phyloP scores from a whole-genome alignment of 345 rosid genomes.

The Corymbia maculata region DNA sequence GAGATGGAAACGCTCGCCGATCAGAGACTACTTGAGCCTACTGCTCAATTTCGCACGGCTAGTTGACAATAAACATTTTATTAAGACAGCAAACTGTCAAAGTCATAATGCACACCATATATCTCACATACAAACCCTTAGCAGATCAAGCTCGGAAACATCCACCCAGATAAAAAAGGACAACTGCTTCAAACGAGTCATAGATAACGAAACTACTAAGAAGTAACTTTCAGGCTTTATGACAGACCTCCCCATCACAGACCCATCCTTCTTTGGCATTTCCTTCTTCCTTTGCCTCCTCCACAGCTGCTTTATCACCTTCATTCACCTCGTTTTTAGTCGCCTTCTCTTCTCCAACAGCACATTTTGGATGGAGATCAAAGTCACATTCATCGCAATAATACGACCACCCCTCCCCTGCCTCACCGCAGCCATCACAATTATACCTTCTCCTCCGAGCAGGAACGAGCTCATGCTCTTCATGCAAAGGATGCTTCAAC shows the following conservation, averaged over 20 bases:
- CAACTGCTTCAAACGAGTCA: not conserved
- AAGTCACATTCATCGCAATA: slow-evolving; percentile 52
- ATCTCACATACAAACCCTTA: not conserved
- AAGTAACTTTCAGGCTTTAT: not conserved
- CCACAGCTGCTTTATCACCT: not conserved
- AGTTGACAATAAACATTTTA: not conserved
- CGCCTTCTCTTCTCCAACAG: slow-evolving; percentile 9
- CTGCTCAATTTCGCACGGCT: not conserved
- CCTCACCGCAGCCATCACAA: slow-evolving; percentile 1
- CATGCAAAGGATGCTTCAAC: slow-evolving; percentile 48
- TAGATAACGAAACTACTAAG: slow-evolving; percentile 12
- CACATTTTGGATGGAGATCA: slow-evolving; percentile 59
- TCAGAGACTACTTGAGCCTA: not conserved
- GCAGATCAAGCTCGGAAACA: not conserved
- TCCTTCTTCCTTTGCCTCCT: not conserved
- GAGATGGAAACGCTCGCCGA: not conserved
- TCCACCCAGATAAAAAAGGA: not conserved
- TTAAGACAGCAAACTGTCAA: not conserved
- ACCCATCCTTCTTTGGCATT: slow-evolving; percentile 31
- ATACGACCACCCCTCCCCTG: slow-evolving; percentile 43
- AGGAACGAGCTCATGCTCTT: slow-evolving; percentile 53
- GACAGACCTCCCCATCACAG: slow-evolving; percentile 4
- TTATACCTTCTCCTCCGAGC: not conserved
- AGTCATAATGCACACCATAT: not conserved
- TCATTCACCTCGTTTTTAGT: not conserved